Evolutionary conservation across 441 rosid species (phyloP).

Genomic region (Pelargonium australe): DNA sequence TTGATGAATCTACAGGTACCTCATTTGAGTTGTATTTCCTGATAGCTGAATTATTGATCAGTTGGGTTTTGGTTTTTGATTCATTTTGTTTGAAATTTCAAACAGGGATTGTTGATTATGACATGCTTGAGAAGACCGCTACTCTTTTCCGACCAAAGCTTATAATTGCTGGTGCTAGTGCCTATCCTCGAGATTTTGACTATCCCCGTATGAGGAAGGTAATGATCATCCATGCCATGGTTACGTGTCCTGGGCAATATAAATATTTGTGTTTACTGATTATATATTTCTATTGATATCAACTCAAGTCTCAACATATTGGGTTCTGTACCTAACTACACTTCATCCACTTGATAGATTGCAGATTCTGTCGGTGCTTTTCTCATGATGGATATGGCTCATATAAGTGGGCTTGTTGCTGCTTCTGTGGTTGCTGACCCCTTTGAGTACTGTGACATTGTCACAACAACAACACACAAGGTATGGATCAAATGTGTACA

Average conservation of each 20-base stretch:
- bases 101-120: conserved; percentile 75
- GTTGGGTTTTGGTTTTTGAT: conserved; percentile 12
- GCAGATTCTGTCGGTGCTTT: conserved; percentile 15
- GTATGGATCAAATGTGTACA: background rate
- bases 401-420: conserved; percentile 26
- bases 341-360: background rate
- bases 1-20: conserved; percentile 78
- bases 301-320: too few relatives aligned
- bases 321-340: background rate
- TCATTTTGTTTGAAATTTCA: conserved; percentile 20
- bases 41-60: conserved; percentile 5
- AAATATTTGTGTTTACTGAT: background rate
- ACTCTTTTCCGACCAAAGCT: conserved; percentile 32
- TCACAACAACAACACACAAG: conserved; percentile 28
- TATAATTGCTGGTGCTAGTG: conserved; percentile 29
- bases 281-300: too few relatives aligned
- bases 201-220: conserved; percentile 27
- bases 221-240: background rate
- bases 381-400: conserved; percentile 24
- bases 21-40: conserved; percentile 10
- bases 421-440: conserved; percentile 25
- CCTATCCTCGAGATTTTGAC: conserved; percentile 24
- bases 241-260: background rate
- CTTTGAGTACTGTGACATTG: conserved; percentile 26
- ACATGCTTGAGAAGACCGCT: conserved; percentile 88